Conservation (phyloP, 1,284 basidiomycete species). For the Puccinia coronata region DNA sequence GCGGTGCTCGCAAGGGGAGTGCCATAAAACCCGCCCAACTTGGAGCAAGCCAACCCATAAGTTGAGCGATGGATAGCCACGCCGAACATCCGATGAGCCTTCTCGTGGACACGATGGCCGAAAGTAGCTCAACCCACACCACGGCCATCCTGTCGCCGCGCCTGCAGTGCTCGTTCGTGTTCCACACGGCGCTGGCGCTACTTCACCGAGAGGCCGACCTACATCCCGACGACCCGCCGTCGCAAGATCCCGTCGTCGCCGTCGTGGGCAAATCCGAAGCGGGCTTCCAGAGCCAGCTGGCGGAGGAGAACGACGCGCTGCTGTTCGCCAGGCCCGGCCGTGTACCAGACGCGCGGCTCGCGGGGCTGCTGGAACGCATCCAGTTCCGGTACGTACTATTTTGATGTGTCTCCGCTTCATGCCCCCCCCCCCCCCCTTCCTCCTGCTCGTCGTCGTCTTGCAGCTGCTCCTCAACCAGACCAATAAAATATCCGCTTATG, state of each 20-base stretch:
- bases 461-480: no score
- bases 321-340: not conserved
- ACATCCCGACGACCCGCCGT: no score
- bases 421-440: no score
- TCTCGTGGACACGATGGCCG: not conserved
- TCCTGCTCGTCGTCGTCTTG: no score
- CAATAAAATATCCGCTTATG: no score
- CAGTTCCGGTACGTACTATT: slow-evolving; percentile 17
- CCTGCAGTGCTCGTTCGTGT: slow-evolving; percentile 2
- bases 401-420: no score
- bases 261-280: not conserved
- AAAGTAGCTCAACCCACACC: not conserved
- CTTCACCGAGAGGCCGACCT: not conserved
- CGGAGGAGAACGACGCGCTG: not conserved
- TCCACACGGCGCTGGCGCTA: not conserved
- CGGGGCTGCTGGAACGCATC: not conserved
- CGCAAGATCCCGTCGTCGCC: not conserved
- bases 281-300: not conserved
- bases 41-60: no score
- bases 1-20: no score
- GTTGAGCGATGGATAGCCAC: not conserved
- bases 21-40: no score
- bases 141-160: slow-evolving; percentile 9
- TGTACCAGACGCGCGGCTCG: not conserved
- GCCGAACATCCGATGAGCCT: not conserved